phyloP scores from a whole-genome alignment of 371 early-diverging fungal species.

The Chytridiales sp. region DNA sequence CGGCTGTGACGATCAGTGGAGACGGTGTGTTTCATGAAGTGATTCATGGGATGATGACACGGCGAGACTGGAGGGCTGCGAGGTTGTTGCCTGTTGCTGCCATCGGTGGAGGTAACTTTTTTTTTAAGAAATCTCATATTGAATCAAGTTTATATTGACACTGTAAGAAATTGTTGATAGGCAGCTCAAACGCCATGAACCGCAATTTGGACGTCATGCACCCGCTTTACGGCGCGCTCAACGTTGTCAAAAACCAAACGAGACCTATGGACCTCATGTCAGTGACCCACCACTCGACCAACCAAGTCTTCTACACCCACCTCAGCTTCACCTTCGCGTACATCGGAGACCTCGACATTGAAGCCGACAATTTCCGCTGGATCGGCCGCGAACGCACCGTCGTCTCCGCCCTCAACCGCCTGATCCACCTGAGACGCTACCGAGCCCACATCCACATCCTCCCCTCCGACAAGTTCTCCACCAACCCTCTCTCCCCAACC shows the following conservation, averaged over 20 bases:
- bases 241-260: constrained; percentile 45
- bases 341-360: constrained; percentile 65
- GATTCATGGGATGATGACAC: constrained; percentile 68
- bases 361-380: constrained; percentile 58
- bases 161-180: constrained; percentile 10
- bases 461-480: constrained; percentile 37
- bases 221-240: constrained; percentile 34
- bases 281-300: constrained; percentile 27
- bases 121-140: neutral
- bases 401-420: constrained; percentile 52
- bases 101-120: constrained; percentile 42
- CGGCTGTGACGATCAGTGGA: constrained; percentile 69
- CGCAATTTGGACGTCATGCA: constrained; percentile 31
- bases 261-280: constrained; percentile 39
- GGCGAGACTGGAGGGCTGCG: constrained; percentile 62
- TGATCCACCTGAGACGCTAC: constrained; percentile 54
- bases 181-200: constrained; percentile 46
- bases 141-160: neutral
- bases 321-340: constrained; percentile 55
- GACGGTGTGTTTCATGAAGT: constrained; percentile 82
- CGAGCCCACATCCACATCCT: constrained; percentile 53
- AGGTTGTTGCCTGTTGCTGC: constrained; percentile 62
- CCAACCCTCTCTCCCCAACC: neutral
- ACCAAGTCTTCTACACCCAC: constrained; percentile 43
- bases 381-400: constrained; percentile 52